Conservation (phyloP, 2,329 filamentous ascomycete species). For the Hypomyces perniciosus region DNA sequence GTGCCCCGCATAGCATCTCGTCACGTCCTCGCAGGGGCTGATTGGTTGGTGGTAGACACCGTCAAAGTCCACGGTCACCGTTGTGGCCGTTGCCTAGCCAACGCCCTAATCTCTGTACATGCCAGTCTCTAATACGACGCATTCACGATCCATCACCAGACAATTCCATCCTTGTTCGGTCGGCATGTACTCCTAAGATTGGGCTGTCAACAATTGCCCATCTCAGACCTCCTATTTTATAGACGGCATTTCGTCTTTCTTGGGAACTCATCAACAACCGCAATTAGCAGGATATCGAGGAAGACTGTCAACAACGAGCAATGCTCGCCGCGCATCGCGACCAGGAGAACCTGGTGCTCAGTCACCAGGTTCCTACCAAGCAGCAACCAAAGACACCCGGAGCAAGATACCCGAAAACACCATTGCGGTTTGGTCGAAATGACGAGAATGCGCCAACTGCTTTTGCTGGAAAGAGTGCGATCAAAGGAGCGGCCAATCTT, state of each 20-base stretch:
- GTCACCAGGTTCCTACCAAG: slow-evolving; percentile 68
- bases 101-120: not conserved
- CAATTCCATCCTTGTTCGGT: no score
- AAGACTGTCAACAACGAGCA: slow-evolving; percentile 4
- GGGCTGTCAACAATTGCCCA: no score
- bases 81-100: not conserved
- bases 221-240: no score
- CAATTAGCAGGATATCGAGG: not conserved
- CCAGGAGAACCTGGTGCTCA: slow-evolving; percentile 81
- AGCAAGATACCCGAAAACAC: slow-evolving; percentile 71
- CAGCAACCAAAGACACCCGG: slow-evolving; percentile 78
- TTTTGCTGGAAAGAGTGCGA: slow-evolving; percentile 36
- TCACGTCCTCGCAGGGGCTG: no score
- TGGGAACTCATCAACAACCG: not conserved
- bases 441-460: slow-evolving; percentile 66
- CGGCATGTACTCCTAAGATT: no score
- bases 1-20: slow-evolving; percentile 2
- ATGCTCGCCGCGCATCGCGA: slow-evolving; percentile 77
- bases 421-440: slow-evolving; percentile 68
- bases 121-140: no score
- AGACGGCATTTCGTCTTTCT: not conserved
- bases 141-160: no score
- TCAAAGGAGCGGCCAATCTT: slow-evolving; percentile 52
- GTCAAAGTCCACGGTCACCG: not conserved
- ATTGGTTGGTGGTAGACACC: not conserved